These are phyloP conservation scores for Euphorbia schlechtendalii DNA, from an alignment of 441 rosid genomes.

Conservation along the genomic window DNA sequence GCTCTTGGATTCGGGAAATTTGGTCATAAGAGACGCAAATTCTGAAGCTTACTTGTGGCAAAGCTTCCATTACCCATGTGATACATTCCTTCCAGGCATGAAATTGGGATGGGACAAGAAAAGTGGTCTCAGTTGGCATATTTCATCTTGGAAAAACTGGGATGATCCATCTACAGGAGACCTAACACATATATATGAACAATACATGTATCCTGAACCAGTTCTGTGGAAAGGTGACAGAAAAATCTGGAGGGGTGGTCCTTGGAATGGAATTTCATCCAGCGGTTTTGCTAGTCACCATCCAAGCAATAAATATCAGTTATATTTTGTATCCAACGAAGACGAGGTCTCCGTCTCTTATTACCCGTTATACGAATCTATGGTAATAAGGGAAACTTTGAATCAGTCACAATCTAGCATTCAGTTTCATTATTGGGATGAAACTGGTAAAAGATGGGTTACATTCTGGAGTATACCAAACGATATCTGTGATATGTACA, in stretches of 20 bases:
- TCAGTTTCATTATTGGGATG: neutral
- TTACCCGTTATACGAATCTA: constrained; percentile 21
- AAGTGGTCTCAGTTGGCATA: neutral
- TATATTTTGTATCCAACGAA: too few species aligned
- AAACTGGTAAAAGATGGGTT: neutral
- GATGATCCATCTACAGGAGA: constrained; percentile 19
- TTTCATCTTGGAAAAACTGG: constrained; percentile 17
- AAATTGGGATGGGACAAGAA: constrained; percentile 11
- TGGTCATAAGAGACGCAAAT: neutral
- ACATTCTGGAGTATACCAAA: neutral
- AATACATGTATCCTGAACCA: constrained; percentile 7
- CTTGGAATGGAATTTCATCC: constrained; percentile 13
- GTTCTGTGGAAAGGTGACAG: neutral
- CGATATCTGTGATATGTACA: neutral
- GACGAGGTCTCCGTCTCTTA: neutral
- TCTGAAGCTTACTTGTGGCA: constrained; percentile 25
- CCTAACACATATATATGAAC: neutral
- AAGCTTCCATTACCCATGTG: constrained; percentile 27
- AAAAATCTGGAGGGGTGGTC: constrained; percentile 2
- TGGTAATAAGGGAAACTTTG: constrained; percentile 9
- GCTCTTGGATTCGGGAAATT: neutral
- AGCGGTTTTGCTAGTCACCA: constrained; percentile 33
- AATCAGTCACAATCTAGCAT: neutral
- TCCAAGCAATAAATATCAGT: too few species aligned
- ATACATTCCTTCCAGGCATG: constrained; percentile 18